Conservation (phyloP, 176 grass and related monocot genomes). For the Phoenix dactylifera region DNA sequence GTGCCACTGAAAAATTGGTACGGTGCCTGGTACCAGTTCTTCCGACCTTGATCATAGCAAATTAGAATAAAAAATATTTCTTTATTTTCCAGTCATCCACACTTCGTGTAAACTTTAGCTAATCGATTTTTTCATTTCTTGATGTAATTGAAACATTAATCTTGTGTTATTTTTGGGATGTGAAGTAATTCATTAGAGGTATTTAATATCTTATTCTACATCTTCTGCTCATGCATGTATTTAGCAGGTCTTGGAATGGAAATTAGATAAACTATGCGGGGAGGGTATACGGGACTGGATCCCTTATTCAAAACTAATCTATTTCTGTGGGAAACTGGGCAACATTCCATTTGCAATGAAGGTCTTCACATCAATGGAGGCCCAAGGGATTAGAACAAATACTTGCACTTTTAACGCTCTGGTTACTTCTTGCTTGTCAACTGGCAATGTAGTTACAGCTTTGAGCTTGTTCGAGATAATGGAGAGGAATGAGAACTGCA, state of each 20-base stretch:
- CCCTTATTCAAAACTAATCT: slow-evolving; percentile 26
- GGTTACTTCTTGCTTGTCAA: slow-evolving; percentile 23
- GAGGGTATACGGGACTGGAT: slow-evolving; percentile 24
- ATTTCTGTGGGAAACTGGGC: slow-evolving; percentile 22
- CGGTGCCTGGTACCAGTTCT: too few species aligned
- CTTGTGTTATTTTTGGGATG: background rate
- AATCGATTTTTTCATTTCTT: too few species aligned
- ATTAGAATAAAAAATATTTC: too few species aligned
- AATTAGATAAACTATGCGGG: slow-evolving; percentile 31
- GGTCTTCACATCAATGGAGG: slow-evolving; percentile 26
- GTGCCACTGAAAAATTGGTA: too few species aligned
- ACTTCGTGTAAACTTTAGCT: too few species aligned
- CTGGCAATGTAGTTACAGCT: slow-evolving; percentile 32
- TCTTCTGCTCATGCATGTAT: background rate
- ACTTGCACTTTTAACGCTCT: slow-evolving; percentile 37
- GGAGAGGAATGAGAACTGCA: slow-evolving; percentile 17
- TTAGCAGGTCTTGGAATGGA: slow-evolving; percentile 40
- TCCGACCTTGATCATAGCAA: too few species aligned
- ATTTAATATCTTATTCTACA: too few species aligned
- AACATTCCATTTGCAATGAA: slow-evolving; percentile 28
- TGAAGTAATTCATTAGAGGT: too few species aligned
- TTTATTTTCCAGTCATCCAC: too few species aligned
- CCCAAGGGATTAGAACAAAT: slow-evolving; percentile 23
- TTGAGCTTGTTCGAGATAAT: slow-evolving; percentile 36
- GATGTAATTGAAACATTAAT: too few species aligned